phyloP scores from a whole-genome alignment of 176 grass and related monocot species.

The Canna indica region DNA sequence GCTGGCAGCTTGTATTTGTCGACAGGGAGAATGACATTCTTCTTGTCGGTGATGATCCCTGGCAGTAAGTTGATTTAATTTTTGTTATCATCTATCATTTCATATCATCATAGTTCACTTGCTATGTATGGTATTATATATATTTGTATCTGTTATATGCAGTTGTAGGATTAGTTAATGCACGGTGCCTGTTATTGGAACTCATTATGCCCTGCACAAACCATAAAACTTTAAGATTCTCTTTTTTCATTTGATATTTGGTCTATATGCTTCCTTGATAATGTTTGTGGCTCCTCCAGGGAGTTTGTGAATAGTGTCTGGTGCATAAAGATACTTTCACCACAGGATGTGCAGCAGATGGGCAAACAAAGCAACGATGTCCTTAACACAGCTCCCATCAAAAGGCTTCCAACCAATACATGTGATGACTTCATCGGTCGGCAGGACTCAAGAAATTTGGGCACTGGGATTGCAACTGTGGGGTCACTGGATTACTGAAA shows the following conservation, averaged over 20 bases:
- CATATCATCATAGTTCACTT: no score
- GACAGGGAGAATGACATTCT: slow-evolving; percentile 92
- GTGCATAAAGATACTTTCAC: slow-evolving; percentile 93
- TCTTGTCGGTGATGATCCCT: slow-evolving; percentile 89
- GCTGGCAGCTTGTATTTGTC: slow-evolving; percentile 99
- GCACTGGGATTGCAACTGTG: slow-evolving; percentile 55
- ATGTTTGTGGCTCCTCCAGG: slow-evolving; percentile 28
- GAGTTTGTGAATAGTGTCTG: slow-evolving; percentile 93
- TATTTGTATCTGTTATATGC: no score
- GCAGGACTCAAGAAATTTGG: slow-evolving; percentile 69
- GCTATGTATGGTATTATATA: no score
- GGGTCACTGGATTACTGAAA: slow-evolving; percentile 76
- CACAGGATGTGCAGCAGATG: slow-evolving; percentile 93
- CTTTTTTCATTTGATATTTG: neutral
- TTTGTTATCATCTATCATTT: no score
- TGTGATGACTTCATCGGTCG: slow-evolving; percentile 68
- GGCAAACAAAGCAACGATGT: slow-evolving; percentile 58
- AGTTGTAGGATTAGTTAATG: neutral
- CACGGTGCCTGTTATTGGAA: neutral
- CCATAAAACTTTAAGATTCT: neutral
- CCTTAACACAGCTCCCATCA: slow-evolving; percentile 42
- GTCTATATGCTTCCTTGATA: neutral
- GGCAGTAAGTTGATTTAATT: slow-evolving; percentile 53
- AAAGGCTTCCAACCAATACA: slow-evolving; percentile 41
- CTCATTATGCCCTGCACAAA: neutral